These are phyloP conservation scores for Pythium aphanidermatum DNA, from an alignment of 352 stramenopile species.

Conservation along the genomic window DNA sequence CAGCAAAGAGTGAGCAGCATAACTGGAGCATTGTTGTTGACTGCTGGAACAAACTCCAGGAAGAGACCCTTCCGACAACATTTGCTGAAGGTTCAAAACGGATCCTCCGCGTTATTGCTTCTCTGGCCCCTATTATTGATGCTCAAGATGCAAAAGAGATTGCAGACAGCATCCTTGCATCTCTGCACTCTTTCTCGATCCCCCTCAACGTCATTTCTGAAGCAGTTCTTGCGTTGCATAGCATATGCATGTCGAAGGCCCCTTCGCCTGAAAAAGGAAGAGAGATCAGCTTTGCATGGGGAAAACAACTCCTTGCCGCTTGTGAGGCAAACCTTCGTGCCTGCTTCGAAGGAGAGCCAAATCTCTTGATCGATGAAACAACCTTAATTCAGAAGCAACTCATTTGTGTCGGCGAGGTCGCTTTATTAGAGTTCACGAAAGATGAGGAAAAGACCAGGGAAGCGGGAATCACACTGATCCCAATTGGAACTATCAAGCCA, in stretches of 20 bases:
- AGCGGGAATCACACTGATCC: constrained; percentile 38
- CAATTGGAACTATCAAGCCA: constrained; percentile 43
- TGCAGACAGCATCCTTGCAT: constrained; percentile 62
- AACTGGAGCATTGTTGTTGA: constrained; percentile 68
- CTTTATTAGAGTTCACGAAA: constrained; percentile 75
- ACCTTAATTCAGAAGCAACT: constrained; percentile 69
- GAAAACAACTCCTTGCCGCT: constrained; percentile 47
- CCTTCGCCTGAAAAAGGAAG: constrained; percentile 40
- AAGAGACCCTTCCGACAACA: constrained; percentile 46
- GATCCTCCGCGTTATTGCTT: constrained; percentile 77
- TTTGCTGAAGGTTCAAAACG: constrained; percentile 78
- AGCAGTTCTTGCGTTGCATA: constrained; percentile 62
- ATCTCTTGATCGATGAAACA: constrained; percentile 47
- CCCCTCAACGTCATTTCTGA: constrained; percentile 75
- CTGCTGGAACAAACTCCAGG: constrained; percentile 76
- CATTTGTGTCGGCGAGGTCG: constrained; percentile 74
- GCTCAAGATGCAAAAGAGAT: constrained; percentile 70
- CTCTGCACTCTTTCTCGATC: constrained; percentile 69
- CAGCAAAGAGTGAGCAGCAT: constrained; percentile 42
- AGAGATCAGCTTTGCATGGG: constrained; percentile 64
- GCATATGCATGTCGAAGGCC: constrained; percentile 73
- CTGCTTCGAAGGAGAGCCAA: constrained; percentile 52
- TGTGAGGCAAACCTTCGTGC: constrained; percentile 57
- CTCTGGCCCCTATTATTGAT: constrained; percentile 66
- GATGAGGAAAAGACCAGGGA: constrained; percentile 58